A percentile compares a stretch with the other conserved stretches of the same genome.
These are phyloP conservation scores for Teratosphaeria destructans DNA, from an alignment of 2,329 filamentous ascomycete species.

Conservation along the genomic window DNA sequence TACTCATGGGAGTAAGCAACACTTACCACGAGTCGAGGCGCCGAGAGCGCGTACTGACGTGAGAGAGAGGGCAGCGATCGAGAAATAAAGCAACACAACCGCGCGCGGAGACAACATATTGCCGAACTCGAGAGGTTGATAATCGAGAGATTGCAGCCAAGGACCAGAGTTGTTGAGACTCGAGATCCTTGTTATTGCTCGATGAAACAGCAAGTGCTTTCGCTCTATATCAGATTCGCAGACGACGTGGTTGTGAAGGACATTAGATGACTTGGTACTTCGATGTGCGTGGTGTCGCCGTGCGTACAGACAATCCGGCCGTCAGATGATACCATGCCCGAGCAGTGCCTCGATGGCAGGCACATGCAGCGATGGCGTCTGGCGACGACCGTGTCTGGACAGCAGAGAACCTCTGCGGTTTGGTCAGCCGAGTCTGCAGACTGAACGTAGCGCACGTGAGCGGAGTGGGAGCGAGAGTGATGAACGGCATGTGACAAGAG, in stretches of 20 bases:
- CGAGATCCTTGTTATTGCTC: neutral
- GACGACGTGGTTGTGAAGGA: neutral
- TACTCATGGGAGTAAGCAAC: neutral
- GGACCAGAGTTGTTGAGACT: slow-evolving; percentile 5
- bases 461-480: neutral
- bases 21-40: neutral
- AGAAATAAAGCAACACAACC: neutral
- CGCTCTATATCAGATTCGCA: neutral
- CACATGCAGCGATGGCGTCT: neutral
- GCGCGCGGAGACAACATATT: neutral
- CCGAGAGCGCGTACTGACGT: neutral
- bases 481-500: neutral
- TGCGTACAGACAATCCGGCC: neutral
- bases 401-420: neutral
- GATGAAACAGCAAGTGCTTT: neutral
- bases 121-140: neutral
- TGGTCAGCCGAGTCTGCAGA: neutral
- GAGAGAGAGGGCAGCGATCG: neutral
- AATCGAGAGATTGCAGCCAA: neutral
- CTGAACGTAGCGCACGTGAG: neutral
- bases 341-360: neutral
- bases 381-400: neutral
- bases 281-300: neutral
- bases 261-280: neutral
- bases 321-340: neutral